A percentile compares a stretch with the other conserved stretches of the same genome.
These are phyloP conservation scores for Alnus rubra DNA, from an alignment of 306 rosid genomes.

Conservation along the genomic window DNA sequence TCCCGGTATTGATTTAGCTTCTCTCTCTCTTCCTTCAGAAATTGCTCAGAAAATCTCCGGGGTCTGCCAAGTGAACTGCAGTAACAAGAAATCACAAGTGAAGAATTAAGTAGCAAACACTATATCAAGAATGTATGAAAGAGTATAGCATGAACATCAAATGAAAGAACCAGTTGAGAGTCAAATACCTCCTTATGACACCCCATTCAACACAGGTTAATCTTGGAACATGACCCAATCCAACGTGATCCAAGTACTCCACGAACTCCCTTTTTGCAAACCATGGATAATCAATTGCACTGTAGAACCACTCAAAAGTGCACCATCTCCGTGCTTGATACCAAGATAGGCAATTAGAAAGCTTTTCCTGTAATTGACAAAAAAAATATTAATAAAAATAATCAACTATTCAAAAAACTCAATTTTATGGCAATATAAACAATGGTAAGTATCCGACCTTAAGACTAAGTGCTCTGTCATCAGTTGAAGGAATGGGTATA, in stretches of 20 bases:
- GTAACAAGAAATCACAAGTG: constrained; percentile 32
- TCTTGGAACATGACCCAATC: constrained; percentile 92
- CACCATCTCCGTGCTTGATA: constrained; percentile 79
- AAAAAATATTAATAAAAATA: constrained; percentile 1
- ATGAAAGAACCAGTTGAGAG: constrained; percentile 31
- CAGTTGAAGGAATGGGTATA: constrained; percentile 30
- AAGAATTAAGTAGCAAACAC: constrained; percentile 10
- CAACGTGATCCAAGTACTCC: constrained; percentile 93
- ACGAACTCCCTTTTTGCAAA: constrained; percentile 88
- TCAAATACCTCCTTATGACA: constrained; percentile 80
- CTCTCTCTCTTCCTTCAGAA: constrained; percentile 77
- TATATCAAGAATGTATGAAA: constrained; percentile 18
- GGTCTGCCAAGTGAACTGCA: constrained; percentile 97
- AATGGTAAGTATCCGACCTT: constrained; percentile 50
- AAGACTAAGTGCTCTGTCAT: constrained; percentile 33
- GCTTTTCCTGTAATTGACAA: constrained; percentile 59
- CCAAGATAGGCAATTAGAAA: constrained; percentile 64
- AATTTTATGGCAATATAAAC: constrained; percentile 23
- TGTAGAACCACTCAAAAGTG: constrained; percentile 92
- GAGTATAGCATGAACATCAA: constrained; percentile 18
- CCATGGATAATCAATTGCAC: constrained; percentile 97
- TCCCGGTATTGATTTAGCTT: constrained; percentile 89
- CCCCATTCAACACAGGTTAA: constrained; percentile 98
- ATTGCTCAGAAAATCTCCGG: constrained; percentile 81
- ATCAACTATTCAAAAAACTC: constrained; percentile 19